Base-by-base conservation (phyloP, 179 eudicot species). In the Amaranthus tricolor region DNA sequence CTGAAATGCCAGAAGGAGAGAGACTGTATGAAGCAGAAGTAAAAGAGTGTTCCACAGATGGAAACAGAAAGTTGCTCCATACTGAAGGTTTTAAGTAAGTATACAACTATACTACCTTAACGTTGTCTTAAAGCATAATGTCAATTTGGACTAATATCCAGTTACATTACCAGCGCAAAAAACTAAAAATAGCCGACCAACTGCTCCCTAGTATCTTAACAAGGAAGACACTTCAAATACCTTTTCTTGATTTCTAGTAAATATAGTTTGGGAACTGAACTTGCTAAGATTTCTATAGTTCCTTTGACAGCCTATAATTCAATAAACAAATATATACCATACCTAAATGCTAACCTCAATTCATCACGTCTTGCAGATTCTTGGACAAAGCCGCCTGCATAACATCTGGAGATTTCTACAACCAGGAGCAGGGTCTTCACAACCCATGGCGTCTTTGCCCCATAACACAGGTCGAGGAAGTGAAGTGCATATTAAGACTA, bases 391-490 rank as follows among this genome's bases (percentile, higher is more conserved):
- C 96, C 58, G 88, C 96, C 40, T 70, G 79, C 5, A 69, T 90
- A 4, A 87, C 83, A 76, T 24, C 88, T 4, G 78, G 14, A 62
- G 89, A 88, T 57, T 58, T 74, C 51, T 11, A 57, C 19, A 76
- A 78, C 77, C 64, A 75, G 61, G 84, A 76, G 70, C 84, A 77
- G 0, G 77, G 76, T 21, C 40, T 57, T 43, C 70, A 80, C 70
- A 82, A 87, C 66, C 90, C 89, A 31, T 92, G 97, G 97, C 90
- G 79, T 19, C 88, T 92, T 21, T 92, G 97, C 70, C 84, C 97
- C 13, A 72, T 90, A 45, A 64, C 91, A 21, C 97, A 92, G 72
- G 93, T 92, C 2, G 96, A 92, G 74, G 95, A 92, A 76, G 97
- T 88, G 50, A 92, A 92, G 80, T 88, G 95, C 80, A 85, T 92